Conservation (phyloP, 305 asterid species). For the Fraxinus ornus region DNA sequence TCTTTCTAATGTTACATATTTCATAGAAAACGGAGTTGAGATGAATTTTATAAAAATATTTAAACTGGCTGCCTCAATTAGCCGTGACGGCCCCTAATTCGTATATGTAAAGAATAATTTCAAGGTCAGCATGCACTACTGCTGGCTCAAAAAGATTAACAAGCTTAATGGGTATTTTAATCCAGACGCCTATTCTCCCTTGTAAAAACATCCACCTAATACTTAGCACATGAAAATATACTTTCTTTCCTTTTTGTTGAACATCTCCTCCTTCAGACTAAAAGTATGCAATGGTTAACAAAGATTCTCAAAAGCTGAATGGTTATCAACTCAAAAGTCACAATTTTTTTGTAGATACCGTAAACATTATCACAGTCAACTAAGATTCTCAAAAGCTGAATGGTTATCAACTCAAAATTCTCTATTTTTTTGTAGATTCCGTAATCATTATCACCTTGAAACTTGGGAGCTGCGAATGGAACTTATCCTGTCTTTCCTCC, state of each 20-base stretch:
- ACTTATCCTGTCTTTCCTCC: not conserved
- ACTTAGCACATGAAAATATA: conserved; percentile 7
- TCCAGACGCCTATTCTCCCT: conserved; percentile 92
- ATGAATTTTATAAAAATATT: too few relatives aligned
- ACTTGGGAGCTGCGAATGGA: not conserved
- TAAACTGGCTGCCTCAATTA: too few relatives aligned
- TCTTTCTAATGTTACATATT: too few relatives aligned
- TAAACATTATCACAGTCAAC: not conserved
- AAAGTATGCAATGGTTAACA: not conserved
- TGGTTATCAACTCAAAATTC: too few relatives aligned
- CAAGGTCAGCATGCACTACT: too few relatives aligned
- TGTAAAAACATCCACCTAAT: conserved; percentile 32
- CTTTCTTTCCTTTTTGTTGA: not conserved
- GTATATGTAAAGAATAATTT: too few relatives aligned
- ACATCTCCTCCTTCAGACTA: not conserved
- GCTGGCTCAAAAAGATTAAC: conserved; percentile 74
- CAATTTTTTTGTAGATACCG: not conserved
- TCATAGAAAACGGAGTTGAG: too few relatives aligned
- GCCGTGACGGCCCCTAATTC: too few relatives aligned
- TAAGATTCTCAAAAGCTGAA: too few relatives aligned
- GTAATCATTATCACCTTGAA: too few relatives aligned
- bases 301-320: not conserved
- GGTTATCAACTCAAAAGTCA: not conserved
- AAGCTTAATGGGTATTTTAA: conserved; percentile 78
- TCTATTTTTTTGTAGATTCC: too few relatives aligned